phyloP scores from a whole-genome alignment of 805 yeast species.

The Wilhelminamyces savonicus region DNA sequence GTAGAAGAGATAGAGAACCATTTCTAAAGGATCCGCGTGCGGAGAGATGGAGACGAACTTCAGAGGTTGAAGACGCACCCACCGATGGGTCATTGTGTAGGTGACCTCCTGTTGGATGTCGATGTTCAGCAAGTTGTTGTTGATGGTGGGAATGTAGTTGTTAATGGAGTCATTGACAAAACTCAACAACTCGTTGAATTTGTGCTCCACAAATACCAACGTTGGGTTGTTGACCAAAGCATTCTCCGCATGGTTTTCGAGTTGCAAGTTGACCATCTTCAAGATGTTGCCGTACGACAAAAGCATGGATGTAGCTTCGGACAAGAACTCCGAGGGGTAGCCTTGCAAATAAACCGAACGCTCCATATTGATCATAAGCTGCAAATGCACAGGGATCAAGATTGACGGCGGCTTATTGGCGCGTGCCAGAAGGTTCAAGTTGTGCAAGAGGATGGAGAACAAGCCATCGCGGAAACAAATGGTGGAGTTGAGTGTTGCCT shows the following conservation, averaged over 20 bases:
- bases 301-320: constrained; percentile 21
- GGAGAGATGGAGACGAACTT: constrained; percentile 16
- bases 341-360: constrained; percentile 31
- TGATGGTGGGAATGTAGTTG: constrained; percentile 21
- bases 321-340: constrained; percentile 24
- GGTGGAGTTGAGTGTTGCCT: constrained; percentile 30
- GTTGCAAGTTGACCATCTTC: constrained; percentile 2
- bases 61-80: constrained; percentile 31
- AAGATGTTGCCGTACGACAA: constrained; percentile 14
- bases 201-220: constrained; percentile 12
- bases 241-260: constrained; percentile 2
- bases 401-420: constrained; percentile 6
- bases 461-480: constrained; percentile 36
- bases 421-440: constrained; percentile 9
- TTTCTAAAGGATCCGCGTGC: constrained; percentile 24
- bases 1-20: constrained; percentile 25
- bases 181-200: constrained; percentile 15
- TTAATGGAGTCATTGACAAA: constrained; percentile 19
- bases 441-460: constrained; percentile 27
- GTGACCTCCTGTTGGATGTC: constrained; percentile 25
- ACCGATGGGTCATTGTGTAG: constrained; percentile 26
- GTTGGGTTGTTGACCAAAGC: constrained; percentile 1
- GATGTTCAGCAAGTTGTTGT: constrained; percentile 15
- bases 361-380: constrained; percentile 27
- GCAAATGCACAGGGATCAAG: constrained; percentile 25